Base-by-base conservation (phyloP, 352 stramenopile species). In the Thraustotheca clavata region DNA sequence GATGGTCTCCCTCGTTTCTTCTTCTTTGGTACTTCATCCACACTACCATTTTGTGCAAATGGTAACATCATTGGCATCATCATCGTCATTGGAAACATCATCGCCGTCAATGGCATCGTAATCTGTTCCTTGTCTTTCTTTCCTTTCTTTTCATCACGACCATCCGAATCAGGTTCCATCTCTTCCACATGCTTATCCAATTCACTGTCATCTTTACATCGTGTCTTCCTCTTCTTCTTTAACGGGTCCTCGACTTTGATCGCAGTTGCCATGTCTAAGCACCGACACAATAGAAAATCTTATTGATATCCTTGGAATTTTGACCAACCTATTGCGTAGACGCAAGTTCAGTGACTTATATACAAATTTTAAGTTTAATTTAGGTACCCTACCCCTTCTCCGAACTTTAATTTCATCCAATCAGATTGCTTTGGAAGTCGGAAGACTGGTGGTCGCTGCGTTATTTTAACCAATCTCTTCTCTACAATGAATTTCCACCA, bases 271-370 rank as follows among this genome's bases (percentile, higher is more conserved):
- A 65, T 39, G 46, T 34, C 32, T 27, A 62, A 62, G 43, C 43
- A 31, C 43, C 43, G 43, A 52, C 34, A 52, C 43, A 52, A 52
- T 52, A n/a, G n/a, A n/a, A n/a, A n/a, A 52, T 52, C 43, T 41
- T 61, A 34, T 62, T 43, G 57, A 65, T 65, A 52, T 65, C 35
- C 50, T 60, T 49, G 57, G 57, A 65, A 65, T 65, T 65, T 65
- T 65, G 47, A 65, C 57, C 57, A 65, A 65, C 57, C 57, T 65
- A 47, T 32, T 40, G 43, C 43, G 24, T 31, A 40, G n/a, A 54
- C 26, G 57, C 57, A 2, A 14, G 43, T 52, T 52, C 11, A 52
- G 38, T 54, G 33, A 50, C 38, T 40, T 52, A 11, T 46, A 65
- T 65, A 65, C 57, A 65, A 65, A 55, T 34, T 24, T 41, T 46